Conservation (phyloP, 306 rosid genomes). For the Coriaria nepalensis region DNA sequence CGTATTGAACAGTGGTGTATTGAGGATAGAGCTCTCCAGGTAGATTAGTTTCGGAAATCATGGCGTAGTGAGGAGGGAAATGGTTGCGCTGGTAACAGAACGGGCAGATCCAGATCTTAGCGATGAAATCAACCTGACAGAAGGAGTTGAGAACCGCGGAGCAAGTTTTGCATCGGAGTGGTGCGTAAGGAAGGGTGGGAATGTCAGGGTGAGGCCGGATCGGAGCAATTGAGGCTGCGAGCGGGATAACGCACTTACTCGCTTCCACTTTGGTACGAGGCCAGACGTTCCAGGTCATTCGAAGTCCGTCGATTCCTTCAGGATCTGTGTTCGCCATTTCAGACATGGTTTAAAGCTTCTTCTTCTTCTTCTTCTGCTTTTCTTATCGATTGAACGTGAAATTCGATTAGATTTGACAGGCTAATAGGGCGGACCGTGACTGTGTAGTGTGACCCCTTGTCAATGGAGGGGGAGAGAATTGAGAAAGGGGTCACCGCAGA, state of each 20-base stretch:
- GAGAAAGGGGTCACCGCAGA: conserved; percentile 43
- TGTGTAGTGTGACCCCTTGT: too few species aligned
- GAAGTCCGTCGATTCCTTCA: conserved; percentile 85
- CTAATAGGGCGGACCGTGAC: conserved; percentile 14
- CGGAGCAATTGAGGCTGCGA: conserved; percentile 68
- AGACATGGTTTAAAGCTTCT: conserved; percentile 31
- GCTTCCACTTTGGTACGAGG: conserved; percentile 88
- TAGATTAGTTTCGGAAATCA: conserved; percentile 74
- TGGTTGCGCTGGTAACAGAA: conserved; percentile 84
- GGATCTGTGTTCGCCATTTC: conserved; percentile 88
- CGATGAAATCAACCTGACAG: conserved; percentile 67
- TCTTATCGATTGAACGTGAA: neutral
- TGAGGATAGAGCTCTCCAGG: conserved; percentile 93
- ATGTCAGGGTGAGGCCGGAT: conserved; percentile 77
- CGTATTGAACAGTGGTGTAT: conserved; percentile 77
- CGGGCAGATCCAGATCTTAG: conserved; percentile 99
- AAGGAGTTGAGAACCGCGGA: conserved; percentile 64
- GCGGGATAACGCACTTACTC: conserved; percentile 87
- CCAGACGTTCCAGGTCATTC: conserved; percentile 97
- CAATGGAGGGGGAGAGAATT: too few species aligned
- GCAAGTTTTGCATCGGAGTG: conserved; percentile 89
- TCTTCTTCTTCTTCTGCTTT: neutral
- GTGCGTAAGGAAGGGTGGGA: conserved; percentile 70
- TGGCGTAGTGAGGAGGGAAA: conserved; percentile 68
- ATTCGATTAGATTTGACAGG: conserved; percentile 19